Evolutionary conservation across 768 basidiomycete genomes (phyloP).

Genomic region (Russula sp.): DNA sequence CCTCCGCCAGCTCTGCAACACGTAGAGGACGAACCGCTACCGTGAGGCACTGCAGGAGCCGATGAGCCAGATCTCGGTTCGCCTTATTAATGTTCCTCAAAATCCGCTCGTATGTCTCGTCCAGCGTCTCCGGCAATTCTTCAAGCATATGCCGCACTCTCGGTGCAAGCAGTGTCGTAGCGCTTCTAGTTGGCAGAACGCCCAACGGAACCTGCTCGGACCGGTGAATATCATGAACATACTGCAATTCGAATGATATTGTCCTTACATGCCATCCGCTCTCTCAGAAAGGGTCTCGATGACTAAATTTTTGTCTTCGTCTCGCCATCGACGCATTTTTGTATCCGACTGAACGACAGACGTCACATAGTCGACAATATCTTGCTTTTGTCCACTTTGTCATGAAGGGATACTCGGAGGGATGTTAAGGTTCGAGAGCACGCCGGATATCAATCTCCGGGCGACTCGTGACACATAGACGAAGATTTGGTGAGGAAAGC

Average conservation of each 20-base stretch:
- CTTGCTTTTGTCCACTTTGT: slow-evolving; percentile 8
- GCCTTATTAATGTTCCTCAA: slow-evolving; percentile 5
- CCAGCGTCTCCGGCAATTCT: background rate
- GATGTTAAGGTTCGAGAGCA: slow-evolving; percentile 1
- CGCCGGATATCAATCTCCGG: slow-evolving; percentile 1
- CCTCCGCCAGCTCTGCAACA: background rate
- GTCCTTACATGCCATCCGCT: slow-evolving; percentile 1
- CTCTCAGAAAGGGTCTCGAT: slow-evolving; percentile 2
- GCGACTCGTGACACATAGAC: slow-evolving; percentile 5
- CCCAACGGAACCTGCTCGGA: background rate
- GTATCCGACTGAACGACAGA: background rate
- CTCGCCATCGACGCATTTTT: slow-evolving; percentile 1
- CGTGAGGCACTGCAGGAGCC: background rate
- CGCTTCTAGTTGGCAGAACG: background rate
- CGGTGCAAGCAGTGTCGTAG: slow-evolving; percentile 1
- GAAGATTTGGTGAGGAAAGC: background rate
- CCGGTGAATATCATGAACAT: background rate
- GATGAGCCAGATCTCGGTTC: background rate
- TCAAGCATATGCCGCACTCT: background rate
- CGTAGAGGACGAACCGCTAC: slow-evolving; percentile 3
- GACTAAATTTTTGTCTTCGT: background rate
- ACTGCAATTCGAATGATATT: no score
- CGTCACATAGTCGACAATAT: background rate
- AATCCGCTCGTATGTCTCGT: slow-evolving; percentile 9
- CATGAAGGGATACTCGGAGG: background rate